Percentiles rank a stretch among this genome's conserved stretches.
Evolutionary conservation across 164 flowering plant genomes (phyloP).

Genomic region (Magnolia sinica): DNA sequence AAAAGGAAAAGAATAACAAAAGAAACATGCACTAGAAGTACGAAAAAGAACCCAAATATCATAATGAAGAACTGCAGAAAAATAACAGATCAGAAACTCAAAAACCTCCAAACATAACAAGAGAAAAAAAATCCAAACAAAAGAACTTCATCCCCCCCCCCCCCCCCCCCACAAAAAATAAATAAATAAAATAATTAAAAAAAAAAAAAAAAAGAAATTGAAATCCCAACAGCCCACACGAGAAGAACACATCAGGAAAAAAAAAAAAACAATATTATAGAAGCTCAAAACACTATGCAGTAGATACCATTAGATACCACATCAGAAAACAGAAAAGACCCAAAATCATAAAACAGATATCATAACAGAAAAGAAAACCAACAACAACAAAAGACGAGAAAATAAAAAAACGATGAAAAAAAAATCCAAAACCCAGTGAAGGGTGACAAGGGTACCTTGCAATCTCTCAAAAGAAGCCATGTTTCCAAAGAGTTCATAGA

Average conservation of each 20-base stretch:
- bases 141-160: neutral
- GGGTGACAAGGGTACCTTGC: constrained; percentile 6
- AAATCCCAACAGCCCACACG: neutral
- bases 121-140: neutral
- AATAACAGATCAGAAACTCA: neutral
- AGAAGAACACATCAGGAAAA: neutral
- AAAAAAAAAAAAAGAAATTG: no score
- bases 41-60: neutral
- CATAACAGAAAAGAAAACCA: neutral
- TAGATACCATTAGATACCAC: neutral
- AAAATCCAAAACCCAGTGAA: neutral
- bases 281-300: neutral
- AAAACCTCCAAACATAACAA: neutral
- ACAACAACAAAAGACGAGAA: no score
- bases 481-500: no score
- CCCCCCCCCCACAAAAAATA: no score
- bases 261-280: neutral
- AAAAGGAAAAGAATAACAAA: neutral
- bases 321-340: neutral
- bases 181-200: no score
- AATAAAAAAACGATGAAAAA: neutral
- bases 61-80: neutral
- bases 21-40: neutral
- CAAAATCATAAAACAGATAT: neutral
- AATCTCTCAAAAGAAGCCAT: constrained; percentile 19